These are phyloP conservation scores for Euphrasia confusa DNA, from an alignment of 257 asterid genomes.

Conservation along the genomic window DNA sequence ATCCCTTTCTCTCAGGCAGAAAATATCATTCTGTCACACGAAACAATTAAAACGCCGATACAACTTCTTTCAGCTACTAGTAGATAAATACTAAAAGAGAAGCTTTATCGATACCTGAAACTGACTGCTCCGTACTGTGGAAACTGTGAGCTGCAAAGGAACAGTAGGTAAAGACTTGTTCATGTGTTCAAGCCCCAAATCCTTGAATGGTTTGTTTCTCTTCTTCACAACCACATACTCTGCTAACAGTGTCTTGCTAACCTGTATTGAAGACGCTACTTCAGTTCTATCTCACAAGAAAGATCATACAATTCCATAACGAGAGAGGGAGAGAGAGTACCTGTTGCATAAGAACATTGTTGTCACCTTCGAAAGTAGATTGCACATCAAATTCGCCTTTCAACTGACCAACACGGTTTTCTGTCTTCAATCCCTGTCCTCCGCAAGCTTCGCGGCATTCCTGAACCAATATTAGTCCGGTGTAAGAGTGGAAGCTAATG, in stretches of 20 bases:
- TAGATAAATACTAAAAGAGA: conserved; percentile 11
- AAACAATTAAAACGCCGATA: conserved; percentile 5
- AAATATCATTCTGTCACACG: conserved; percentile 54
- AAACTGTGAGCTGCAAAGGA: conserved; percentile 50
- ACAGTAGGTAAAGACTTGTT: conserved; percentile 58
- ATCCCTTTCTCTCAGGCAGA: conserved; percentile 89
- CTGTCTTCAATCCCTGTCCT: conserved; percentile 94
- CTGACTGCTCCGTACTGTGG: conserved; percentile 41
- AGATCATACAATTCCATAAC: not conserved
- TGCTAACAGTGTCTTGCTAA: conserved; percentile 83
- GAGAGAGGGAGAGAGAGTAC: conserved; percentile 25
- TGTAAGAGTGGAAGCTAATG: conserved; percentile 24
- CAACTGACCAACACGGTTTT: conserved; percentile 85
- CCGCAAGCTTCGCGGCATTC: conserved; percentile 99
- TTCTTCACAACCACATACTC: conserved; percentile 57
- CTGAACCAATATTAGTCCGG: conserved; percentile 31
- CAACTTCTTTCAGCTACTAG: conserved; percentile 9
- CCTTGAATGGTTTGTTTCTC: conserved; percentile 64
- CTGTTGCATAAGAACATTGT: conserved; percentile 98
- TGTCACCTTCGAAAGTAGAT: conserved; percentile 97
- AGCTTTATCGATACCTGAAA: conserved; percentile 59
- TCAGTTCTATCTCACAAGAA: not conserved
- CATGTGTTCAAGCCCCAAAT: conserved; percentile 96
- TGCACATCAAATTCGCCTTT: conserved; percentile 94
- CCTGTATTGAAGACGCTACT: conserved; percentile 38